Conservation (phyloP, 805 yeast genomes). For the Metschnikowia aberdeeniae region DNA sequence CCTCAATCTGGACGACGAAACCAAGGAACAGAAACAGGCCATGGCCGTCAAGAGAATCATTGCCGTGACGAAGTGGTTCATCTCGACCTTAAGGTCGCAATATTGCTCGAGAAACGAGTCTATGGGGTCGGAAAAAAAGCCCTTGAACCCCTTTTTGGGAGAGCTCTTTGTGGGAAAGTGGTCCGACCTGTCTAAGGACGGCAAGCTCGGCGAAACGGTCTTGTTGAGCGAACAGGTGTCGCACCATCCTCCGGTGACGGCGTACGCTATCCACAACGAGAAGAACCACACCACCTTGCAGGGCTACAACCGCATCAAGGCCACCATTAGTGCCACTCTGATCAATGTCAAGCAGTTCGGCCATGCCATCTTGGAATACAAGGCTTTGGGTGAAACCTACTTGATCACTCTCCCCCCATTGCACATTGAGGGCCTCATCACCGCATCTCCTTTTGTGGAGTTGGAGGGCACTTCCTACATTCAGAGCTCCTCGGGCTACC, state of each 20-base stretch:
- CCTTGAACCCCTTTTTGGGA: constrained; percentile 93
- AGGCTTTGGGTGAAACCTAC: constrained; percentile 61
- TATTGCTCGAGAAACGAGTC: constrained; percentile 89
- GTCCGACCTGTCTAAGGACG: constrained; percentile 49
- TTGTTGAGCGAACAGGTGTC: constrained; percentile 88
- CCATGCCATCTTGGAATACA: constrained; percentile 71
- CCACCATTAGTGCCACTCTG: constrained; percentile 74
- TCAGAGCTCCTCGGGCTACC: constrained; percentile 75
- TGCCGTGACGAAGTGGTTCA: constrained; percentile 86
- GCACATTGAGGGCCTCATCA: constrained; percentile 89
- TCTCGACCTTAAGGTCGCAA: constrained; percentile 87
- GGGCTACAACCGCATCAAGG: constrained; percentile 88
- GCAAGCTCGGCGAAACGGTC: constrained; percentile 67
- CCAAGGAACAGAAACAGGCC: constrained; percentile 31
- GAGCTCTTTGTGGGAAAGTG: constrained; percentile 91
- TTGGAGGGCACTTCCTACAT: constrained; percentile 84
- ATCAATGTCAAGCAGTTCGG: constrained; percentile 89
- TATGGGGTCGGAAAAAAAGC: constrained; percentile 95
- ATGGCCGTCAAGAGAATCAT: constrained; percentile 61
- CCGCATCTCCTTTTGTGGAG: constrained; percentile 93
- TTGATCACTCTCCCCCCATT: constrained; percentile 88
- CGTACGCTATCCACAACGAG: constrained; percentile 75
- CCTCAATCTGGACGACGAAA: constrained; percentile 40
- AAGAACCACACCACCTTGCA: constrained; percentile 64
- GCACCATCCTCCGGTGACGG: constrained; percentile 98